Evolutionary conservation across 1,284 basidiomycete genomes (phyloP).

Genomic region (Sutorius eximius): DNA sequence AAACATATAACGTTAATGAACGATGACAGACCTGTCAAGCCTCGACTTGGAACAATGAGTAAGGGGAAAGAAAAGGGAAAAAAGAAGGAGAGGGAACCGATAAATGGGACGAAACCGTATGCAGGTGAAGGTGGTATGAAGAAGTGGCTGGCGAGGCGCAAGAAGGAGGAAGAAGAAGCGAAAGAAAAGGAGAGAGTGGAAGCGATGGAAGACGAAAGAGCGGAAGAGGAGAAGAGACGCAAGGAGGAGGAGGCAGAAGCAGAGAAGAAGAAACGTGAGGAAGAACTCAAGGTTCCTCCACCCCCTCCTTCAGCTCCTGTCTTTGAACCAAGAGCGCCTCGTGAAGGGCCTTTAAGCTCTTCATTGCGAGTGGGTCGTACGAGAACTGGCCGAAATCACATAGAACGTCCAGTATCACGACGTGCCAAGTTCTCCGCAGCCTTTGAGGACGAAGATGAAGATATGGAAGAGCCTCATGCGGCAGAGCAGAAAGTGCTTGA

Average conservation of each 20-base stretch:
- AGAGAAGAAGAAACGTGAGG: conserved; percentile 23
- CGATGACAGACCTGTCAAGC: conserved; percentile 43
- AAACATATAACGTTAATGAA: conserved; percentile 60
- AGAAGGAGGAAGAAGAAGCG: conserved; percentile 38
- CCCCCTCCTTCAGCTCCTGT: conserved; percentile 23
- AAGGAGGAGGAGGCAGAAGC: conserved; percentile 19
- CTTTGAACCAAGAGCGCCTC: conserved; percentile 24
- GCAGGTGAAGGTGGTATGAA: conserved; percentile 73
- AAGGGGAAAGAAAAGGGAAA: conserved; percentile 35
- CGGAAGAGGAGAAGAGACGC: conserved; percentile 24
- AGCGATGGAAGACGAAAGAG: conserved; percentile 37
- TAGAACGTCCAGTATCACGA: conserved; percentile 46
- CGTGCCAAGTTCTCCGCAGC: conserved; percentile 63
- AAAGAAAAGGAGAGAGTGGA: conserved; percentile 32
- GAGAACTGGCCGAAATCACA: conserved; percentile 52
- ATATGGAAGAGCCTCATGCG: conserved; percentile 44
- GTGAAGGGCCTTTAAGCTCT: conserved; percentile 40
- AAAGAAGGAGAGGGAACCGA: conserved; percentile 29
- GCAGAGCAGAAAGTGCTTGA: conserved; percentile 47
- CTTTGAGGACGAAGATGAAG: conserved; percentile 59
- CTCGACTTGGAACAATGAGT: conserved; percentile 35
- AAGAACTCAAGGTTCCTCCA: conserved; percentile 27
- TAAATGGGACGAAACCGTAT: conserved; percentile 65
- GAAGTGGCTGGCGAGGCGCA: conserved; percentile 61
- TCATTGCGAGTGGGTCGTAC: conserved; percentile 66